phyloP scores from a whole-genome alignment of 2,329 filamentous ascomycete genomes.

The Conoideocrella luteorostrata region DNA sequence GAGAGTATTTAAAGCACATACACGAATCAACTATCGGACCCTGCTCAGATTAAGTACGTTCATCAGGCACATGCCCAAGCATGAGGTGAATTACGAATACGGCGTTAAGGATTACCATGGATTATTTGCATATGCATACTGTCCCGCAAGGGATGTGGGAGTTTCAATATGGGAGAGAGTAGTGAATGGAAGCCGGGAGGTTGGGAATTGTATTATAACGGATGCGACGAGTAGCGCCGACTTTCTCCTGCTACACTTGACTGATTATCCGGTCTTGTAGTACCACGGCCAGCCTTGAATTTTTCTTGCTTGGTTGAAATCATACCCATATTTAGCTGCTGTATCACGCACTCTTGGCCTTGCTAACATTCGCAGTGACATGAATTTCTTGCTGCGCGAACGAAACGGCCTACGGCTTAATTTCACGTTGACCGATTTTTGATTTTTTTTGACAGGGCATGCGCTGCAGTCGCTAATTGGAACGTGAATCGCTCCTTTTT shows the following conservation, averaged over 20 bases:
- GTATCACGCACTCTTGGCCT: conserved; percentile 1
- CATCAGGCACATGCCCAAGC: background rate
- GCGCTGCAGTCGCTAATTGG: too few species aligned
- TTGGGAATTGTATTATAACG: conserved; percentile 12
- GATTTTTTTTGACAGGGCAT: too few species aligned
- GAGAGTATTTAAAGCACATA: conserved; percentile 52
- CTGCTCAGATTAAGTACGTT: conserved; percentile 24
- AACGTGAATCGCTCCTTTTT: too few species aligned
- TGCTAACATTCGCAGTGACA: conserved; percentile 27
- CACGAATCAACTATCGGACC: conserved; percentile 35
- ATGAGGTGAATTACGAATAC: background rate
- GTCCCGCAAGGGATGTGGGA: conserved; percentile 5
- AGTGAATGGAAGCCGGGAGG: background rate
- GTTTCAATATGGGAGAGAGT: background rate
- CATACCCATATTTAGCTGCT: background rate
- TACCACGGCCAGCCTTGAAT: too few species aligned
- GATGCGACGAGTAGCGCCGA: conserved; percentile 8
- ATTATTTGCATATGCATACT: conserved; percentile 3
- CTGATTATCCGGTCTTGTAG: background rate
- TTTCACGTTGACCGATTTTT: too few species aligned
- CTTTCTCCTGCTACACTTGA: background rate
- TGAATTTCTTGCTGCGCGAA: too few species aligned
- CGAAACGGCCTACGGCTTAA: too few species aligned
- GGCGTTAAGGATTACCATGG: background rate
- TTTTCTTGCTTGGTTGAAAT: too few species aligned